Conservation (phyloP, 2,329 filamentous ascomycete species). For the Penicillium sp. region DNA sequence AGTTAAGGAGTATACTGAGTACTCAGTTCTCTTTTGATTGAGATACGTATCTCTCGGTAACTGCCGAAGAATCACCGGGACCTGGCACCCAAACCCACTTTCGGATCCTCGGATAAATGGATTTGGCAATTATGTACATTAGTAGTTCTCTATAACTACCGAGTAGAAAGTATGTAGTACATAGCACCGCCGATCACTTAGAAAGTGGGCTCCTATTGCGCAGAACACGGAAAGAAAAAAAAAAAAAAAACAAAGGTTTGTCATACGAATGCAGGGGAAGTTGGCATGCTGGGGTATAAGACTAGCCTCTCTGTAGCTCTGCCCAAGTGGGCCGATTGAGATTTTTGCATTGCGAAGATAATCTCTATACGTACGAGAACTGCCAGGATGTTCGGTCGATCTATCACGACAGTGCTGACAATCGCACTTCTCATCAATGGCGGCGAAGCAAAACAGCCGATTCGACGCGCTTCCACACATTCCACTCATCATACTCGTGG, state of each 20-base stretch:
- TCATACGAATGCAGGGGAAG: background rate
- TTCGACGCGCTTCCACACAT: background rate
- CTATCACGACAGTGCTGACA: background rate
- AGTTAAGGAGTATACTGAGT: background rate
- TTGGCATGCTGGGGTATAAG: background rate
- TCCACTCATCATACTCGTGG: background rate
- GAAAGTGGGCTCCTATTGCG: background rate
- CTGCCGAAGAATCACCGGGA: background rate
- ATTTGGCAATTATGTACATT: no score
- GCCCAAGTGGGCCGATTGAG: background rate
- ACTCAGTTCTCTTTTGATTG: background rate
- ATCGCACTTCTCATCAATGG: background rate
- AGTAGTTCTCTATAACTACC: no score
- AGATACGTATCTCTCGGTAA: background rate
- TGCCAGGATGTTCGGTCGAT: constrained; percentile 1
- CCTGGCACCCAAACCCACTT: background rate
- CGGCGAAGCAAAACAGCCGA: background rate
- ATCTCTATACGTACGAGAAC: background rate
- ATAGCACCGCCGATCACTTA: background rate
- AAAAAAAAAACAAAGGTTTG: background rate
- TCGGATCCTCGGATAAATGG: background rate
- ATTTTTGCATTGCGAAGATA: background rate
- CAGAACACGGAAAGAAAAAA: background rate
- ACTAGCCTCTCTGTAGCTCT: background rate
- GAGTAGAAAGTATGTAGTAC: background rate